Evolutionary conservation across 1,139 yeast species (phyloP).

Genomic region (Taphrina communis): DNA sequence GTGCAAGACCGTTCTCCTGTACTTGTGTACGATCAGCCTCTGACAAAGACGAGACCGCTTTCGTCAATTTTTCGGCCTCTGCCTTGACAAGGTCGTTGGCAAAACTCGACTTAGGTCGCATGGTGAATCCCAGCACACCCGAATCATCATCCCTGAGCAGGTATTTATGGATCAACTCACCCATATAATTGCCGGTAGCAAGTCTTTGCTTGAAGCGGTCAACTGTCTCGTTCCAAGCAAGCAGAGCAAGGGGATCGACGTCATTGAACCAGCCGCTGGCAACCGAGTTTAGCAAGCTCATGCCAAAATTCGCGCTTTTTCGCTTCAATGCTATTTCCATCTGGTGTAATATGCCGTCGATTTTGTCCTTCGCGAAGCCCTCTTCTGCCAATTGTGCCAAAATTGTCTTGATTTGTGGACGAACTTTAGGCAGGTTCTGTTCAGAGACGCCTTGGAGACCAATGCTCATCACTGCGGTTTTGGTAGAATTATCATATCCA

Average conservation of each 20-base stretch:
- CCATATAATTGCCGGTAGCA: constrained; percentile 62
- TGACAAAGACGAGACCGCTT: constrained; percentile 57
- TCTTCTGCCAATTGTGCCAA: constrained; percentile 51
- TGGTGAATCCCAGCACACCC: constrained; percentile 71
- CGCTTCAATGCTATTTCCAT: constrained; percentile 82
- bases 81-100: constrained; percentile 59
- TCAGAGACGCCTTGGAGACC: constrained; percentile 79
- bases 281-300: constrained; percentile 72
- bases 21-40: constrained; percentile 66
- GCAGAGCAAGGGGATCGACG: constrained; percentile 68
- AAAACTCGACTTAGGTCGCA: constrained; percentile 71
- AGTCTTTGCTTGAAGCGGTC: constrained; percentile 67
- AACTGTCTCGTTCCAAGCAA: constrained; percentile 70
- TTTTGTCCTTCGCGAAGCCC: constrained; percentile 65
- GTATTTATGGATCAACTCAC: constrained; percentile 61
- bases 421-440: constrained; percentile 59
- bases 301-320: constrained; percentile 89
- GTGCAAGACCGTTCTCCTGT: constrained; percentile 62
- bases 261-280: constrained; percentile 86
- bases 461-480: constrained; percentile 75
- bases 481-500: constrained; percentile 84
- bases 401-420: constrained; percentile 56
- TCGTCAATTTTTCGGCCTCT: constrained; percentile 62
- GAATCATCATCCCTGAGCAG: constrained; percentile 55
- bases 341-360: constrained; percentile 87